Base-by-base conservation (phyloP, 2,329 filamentous ascomycete genomes). In the Xylaria sp. region DNA sequence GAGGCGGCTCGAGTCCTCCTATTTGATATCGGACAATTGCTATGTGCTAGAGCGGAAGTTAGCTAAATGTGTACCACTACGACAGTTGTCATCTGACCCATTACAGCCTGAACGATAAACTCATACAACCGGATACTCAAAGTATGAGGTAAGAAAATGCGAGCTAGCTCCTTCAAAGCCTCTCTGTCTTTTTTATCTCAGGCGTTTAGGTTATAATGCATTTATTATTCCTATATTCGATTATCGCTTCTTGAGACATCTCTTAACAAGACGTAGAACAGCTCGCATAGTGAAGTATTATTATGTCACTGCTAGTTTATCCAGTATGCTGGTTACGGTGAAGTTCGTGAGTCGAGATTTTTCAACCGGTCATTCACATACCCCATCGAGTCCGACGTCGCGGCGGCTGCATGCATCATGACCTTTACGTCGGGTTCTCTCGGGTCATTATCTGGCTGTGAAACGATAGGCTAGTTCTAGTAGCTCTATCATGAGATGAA, bases 391-490 rank as follows among this genome's bases (percentile, higher is more conserved):
- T 61, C 61, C 58, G 61, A 64, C 42, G 53, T 54, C 61, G 56
- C 47, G 11, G 49, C 68, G 68, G 68, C 58, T 69, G 51, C 62
- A 27, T 62, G 68, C 68, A 69, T 68, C 54, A 22, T 38, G 42
- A 58, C 65, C 65, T 57, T 53, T 38, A 53, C 29, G 42, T 39
- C 58, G 61, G 62, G 62, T 61, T 62, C 17, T 45, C 59, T 33
- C 38, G 33, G 27, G 36, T 60, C 65, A 66, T 68, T 61, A 61
- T 44, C 39, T 25, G 55, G 51, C 50, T 22, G 36, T 55, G 51
- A 38, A 68, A 63, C 68, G 22, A 27, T 49, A 38, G 13, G 9
- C 11, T 27, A 11, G 29, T 11, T 20, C 31, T 25, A 6, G 17
- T n/a, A 11, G 25, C 6, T 55, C 10, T 33, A 55, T 31, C 47